Evolutionary conservation across 371 early-diverging fungal species (phyloP), one percentile per base, ranked within the genome.

Genomic region (Mortierella sp.): DNA sequence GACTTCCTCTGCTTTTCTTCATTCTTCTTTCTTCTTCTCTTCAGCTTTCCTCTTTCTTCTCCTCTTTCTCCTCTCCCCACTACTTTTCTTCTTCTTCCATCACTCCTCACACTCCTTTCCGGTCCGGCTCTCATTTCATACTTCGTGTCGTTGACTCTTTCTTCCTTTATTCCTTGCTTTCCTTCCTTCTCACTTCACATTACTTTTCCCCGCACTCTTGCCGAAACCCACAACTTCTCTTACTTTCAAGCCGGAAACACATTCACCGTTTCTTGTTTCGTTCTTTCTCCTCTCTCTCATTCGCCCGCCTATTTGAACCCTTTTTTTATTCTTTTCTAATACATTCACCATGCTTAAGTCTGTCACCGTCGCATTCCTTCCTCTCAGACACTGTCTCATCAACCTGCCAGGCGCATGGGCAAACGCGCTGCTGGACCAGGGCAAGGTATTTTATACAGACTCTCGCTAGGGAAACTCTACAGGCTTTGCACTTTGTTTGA

Each of bases 391-490:
- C 19, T 94, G 94, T 80, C 90, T 94, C 70, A 92, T 94, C 52
- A 92, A 94, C 82, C 88, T 95, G 13, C 95, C 95, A 44, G 77
- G 84, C 21, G 87, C 90, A 63, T 93, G 94, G 94, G 90, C 92
- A 16, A 90, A 91, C 79, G 93, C 93, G 5, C 88, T 95, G 63
- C 89, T 93, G 83, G 94, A 94, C 50, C 92, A 92, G 81, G 90
- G 91, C 81, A 91, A 93, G 90, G 94, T 94, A 89, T n/a, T 70
- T 57, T 48, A n/a, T 26, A 13, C 24, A 38, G 24, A 24, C 14
- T n/a, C 21, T 55, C 31, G 16, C 34, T 19, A 5, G 19, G 19
- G 16, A 34, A 16, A 31, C 8, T 63, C 34, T 3, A 5, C 16
- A 16, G 3, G 13, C 28, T 3, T 31, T 14, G 14, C 70, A 60